Evolutionary conservation across 192 early-diverging fungal species (phyloP), one percentile per base, ranked within the genome.

Genomic region (Diversispora epigaea): DNA sequence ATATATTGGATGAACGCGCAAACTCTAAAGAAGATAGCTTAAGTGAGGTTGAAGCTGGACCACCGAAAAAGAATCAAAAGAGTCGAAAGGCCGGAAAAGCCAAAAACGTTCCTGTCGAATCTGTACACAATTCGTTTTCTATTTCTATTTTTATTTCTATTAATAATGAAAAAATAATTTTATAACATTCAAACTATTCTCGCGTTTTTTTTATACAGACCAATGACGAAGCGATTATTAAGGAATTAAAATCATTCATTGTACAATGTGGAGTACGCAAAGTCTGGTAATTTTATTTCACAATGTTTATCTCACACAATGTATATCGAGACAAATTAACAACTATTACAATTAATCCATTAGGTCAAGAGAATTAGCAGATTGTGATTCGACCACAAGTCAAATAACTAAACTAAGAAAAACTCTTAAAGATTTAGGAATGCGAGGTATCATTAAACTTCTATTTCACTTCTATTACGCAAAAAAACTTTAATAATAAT

Each of bases 211-310:
- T 32, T 32, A 32, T 32, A 32, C 25, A 32, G 25, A 32, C 25
- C 25, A 55, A 71, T 21, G 52, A 56, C 0, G 68, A 71, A 9
- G 40, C 22, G 21, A 43, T 3, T n/a, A 71, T 71, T 39, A 71
- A 71, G 46, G 8, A 56, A 49, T 6, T 71, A 1, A 71, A 71
- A 10, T 10, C 40, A 3, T 71, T 44, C 19, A 57, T 71, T 56
- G 6, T 40, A 17, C 54, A 71, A 52, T 71, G 68, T 52, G 68
- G 68, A 3, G 68, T 71, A 21, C 68, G 68, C 39, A 71, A 71
- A 56, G 39, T 39, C 32, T 71, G 68, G 68, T 71, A 71, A 21
- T 15, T 56, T 6, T n/a, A 41, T 22, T 41, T 17, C 1, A 43
- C 12, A 4, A 21, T 10, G 9, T 43, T 21, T 0, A 56, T 41